These are phyloP conservation scores for Aureobasidium zeae DNA, from an alignment of 2,329 filamentous ascomycete species.

Conservation along the genomic window DNA sequence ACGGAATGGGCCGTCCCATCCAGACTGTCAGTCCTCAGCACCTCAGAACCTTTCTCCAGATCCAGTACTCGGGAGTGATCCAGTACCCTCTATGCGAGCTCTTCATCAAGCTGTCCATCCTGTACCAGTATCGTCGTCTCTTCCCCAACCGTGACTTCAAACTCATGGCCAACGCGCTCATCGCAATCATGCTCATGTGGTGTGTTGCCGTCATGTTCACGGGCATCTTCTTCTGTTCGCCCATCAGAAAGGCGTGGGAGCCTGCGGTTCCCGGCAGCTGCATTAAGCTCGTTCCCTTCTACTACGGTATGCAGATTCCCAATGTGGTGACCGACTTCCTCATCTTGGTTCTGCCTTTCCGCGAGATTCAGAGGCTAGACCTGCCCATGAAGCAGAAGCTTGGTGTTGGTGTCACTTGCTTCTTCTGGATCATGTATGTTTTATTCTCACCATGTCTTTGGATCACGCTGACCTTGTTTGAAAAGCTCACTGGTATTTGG, in stretches of 20 bases:
- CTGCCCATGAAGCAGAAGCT: conserved; percentile 15
- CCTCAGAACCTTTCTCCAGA: conserved; percentile 14
- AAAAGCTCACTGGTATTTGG: conserved; percentile 14
- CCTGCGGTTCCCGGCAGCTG: conserved; percentile 3
- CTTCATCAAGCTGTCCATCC: conserved; percentile 18
- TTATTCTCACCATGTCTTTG: not conserved
- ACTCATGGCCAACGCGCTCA: conserved; percentile 12
- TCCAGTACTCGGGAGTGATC: conserved; percentile 16
- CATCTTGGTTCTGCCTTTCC: conserved; percentile 17
- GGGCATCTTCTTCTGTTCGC: conserved; percentile 17
- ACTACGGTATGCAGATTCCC: conserved; percentile 20
- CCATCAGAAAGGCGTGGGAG: conserved; percentile 16
- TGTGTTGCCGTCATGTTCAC: conserved; percentile 16
- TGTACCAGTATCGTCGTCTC: conserved; percentile 19
- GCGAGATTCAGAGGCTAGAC: conserved; percentile 12
- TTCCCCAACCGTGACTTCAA: conserved; percentile 17
- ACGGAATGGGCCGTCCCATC: conserved; percentile 17
- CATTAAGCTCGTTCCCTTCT: conserved; percentile 17
- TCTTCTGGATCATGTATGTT: conserved; percentile 10
- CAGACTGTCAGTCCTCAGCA: not conserved
- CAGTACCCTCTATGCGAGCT: conserved; percentile 17
- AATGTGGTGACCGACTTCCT: conserved; percentile 18
- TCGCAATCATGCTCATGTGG: conserved; percentile 17
- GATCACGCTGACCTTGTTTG: not conserved
- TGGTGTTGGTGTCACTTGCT: conserved; percentile 5